Evolutionary conservation across 2,329 filamentous ascomycete species (phyloP), one percentile per base, ranked within the genome.

Genomic region (Xylaria sp.): DNA sequence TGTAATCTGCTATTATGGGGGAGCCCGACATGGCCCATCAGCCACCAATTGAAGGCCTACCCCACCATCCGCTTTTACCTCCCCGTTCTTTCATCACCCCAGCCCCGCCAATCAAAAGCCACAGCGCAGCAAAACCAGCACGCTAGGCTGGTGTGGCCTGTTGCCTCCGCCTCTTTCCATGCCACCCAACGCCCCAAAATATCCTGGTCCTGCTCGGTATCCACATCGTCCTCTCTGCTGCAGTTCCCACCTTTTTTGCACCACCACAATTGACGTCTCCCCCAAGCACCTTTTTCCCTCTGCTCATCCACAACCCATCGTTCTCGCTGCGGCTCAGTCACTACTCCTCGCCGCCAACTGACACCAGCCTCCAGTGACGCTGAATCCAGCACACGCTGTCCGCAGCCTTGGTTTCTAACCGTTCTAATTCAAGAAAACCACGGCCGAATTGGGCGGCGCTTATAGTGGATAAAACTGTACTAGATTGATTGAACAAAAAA

Each of bases 241-340:
- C 8, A 17, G 50, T 53, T 53, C 71, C 72, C 72, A 70, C 73
- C 72, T 67, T 68, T 70, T 67, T 65, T 77, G 75, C 75, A 76
- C 75, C 73, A 76, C 75, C 75, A 76, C 75, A 76, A 59, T 75
- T 75, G 72, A 72, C 61, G 61, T 68, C 45, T 64, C 69, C 74
- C 75, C 74, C 73, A 73, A 76, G 74, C 74, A 72, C 73, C 65
- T 73, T 75, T 75, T 42, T 74, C 70, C 73, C 72, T 72, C 70
- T 77, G 75, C 75, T 75, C 75, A 76, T 77, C 75, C 75, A 77
- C 75, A 77, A 75, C 74, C 69, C 70, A 75, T 74, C 71, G 39
- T 71, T 74, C 67, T 71, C 68, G 70, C 73, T 76, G 75, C 74
- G 75, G 75, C 75, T 77, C 75, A 77, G 75, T 77, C 75, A 70